Percentiles rank a stretch among this genome's conserved stretches.
phyloP scores from a whole-genome alignment of 2,329 filamentous ascomycete species.

The Rosellinia necatrix region DNA sequence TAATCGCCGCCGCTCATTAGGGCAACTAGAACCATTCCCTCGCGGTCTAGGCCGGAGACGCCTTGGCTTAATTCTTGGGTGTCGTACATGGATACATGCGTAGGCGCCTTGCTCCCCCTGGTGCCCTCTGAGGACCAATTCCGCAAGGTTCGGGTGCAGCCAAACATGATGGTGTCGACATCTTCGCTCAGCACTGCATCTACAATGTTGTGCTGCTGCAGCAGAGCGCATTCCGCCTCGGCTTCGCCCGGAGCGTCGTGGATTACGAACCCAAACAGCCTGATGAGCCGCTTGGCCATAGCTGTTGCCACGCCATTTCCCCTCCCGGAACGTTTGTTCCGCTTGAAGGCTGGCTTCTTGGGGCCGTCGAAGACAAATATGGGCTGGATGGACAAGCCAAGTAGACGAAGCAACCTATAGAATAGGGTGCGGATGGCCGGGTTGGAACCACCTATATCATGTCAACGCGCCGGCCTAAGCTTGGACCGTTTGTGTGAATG shows the following conservation, averaged over 20 bases:
- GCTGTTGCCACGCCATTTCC: slow-evolving; percentile 71
- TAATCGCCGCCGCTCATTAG: slow-evolving; percentile 97
- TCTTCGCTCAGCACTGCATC: slow-evolving; percentile 96
- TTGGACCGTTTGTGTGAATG: background rate
- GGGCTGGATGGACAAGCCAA: slow-evolving; percentile 78
- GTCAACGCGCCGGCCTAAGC: background rate
- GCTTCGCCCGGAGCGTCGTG: slow-evolving; percentile 94
- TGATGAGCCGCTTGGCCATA: slow-evolving; percentile 81
- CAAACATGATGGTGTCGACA: slow-evolving; percentile 98
- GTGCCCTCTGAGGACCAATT: slow-evolving; percentile 80
- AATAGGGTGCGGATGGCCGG: slow-evolving; percentile 91
- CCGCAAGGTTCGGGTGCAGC: slow-evolving; percentile 75
- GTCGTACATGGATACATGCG: slow-evolving; percentile 85
- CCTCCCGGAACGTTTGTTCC: slow-evolving; percentile 74
- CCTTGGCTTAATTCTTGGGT: slow-evolving; percentile 56
- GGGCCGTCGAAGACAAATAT: slow-evolving; percentile 91
- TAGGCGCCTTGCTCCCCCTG: slow-evolving; percentile 69
- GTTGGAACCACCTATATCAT: slow-evolving; percentile 69
- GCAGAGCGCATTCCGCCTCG: slow-evolving; percentile 89
- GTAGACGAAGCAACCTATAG: slow-evolving; percentile 81
- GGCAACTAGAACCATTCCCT: slow-evolving; percentile 92
- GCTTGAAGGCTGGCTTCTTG: slow-evolving; percentile 84
- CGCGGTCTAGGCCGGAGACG: slow-evolving; percentile 69
- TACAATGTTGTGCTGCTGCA: slow-evolving; percentile 81
- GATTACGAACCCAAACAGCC: slow-evolving; percentile 80